Percentiles rank a stretch among this genome's conserved stretches.
phyloP scores from a whole-genome alignment of 306 rosid genomes.

The Castanopsis chinensis region DNA sequence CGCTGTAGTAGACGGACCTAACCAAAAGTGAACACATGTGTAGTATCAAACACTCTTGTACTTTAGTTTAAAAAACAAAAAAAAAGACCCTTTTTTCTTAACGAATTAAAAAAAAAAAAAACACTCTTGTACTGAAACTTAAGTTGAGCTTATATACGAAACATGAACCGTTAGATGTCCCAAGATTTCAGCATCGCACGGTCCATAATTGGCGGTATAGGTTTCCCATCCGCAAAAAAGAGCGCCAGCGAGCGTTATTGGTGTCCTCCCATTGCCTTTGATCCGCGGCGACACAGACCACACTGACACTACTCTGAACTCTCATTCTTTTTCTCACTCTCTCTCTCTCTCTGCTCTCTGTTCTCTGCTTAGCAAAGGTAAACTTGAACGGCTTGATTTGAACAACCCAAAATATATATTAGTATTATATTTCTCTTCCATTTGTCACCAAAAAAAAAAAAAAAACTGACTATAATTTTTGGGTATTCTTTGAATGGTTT shows the following conservation, averaged over 20 bases:
- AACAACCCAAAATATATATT: not conserved
- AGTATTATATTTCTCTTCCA: not conserved
- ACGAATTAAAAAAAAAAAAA: too few species aligned
- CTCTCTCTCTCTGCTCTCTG: not conserved
- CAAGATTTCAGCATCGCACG: not conserved
- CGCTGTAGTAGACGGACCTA: too few species aligned
- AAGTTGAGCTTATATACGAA: not conserved
- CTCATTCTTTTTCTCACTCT: not conserved
- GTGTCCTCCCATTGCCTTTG: slow-evolving; percentile 8
- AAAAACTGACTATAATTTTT: not conserved
- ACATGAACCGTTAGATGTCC: not conserved
- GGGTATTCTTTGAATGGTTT: not conserved
- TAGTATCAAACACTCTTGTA: too few species aligned
- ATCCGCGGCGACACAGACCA: slow-evolving; percentile 1
- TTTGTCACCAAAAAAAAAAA: not conserved
- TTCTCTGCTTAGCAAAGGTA: not conserved
- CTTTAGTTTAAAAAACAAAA: too few species aligned
- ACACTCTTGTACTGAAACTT: too few species aligned
- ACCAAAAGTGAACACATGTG: too few species aligned
- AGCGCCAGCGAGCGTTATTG: slow-evolving; percentile 13
- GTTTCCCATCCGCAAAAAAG: not conserved
- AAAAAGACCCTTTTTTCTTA: too few species aligned
- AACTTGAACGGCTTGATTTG: not conserved
- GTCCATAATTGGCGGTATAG: not conserved
- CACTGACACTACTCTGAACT: not conserved